phyloP scores from a whole-genome alignment of 192 early-diverging fungal genomes.

The Coemansia sp. region DNA sequence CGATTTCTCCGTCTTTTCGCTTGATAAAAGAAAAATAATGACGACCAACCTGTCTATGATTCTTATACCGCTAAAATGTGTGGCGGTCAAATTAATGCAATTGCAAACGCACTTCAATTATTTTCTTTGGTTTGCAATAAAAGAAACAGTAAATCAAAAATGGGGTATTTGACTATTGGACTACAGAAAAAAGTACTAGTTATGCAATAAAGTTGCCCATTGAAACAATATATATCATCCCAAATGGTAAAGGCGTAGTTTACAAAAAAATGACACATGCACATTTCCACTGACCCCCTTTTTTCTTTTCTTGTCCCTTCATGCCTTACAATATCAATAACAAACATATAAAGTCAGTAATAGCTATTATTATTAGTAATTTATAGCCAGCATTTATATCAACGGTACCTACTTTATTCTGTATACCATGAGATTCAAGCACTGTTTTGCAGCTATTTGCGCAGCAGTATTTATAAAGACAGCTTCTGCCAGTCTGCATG shows the following conservation, averaged over 20 bases:
- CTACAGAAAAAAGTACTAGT: background rate
- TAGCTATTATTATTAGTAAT: background rate
- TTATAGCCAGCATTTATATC: background rate
- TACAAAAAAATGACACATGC: background rate
- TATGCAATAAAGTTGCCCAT: too few relatives aligned
- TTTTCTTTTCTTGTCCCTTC: background rate
- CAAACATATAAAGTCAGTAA: background rate
- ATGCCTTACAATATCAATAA: background rate
- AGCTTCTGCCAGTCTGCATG: conserved; percentile 8
- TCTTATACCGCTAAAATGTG: background rate
- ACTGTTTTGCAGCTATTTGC: background rate
- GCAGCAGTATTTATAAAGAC: background rate
- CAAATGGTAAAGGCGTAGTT: background rate
- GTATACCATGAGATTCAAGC: conserved; percentile 6
- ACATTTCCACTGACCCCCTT: background rate
- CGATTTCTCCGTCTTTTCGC: background rate
- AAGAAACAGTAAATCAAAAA: conserved; percentile 1
- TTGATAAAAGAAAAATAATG: background rate
- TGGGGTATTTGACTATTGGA: background rate
- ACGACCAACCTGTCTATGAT: background rate
- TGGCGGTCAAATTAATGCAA: conserved; percentile 7
- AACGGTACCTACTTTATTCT: too few relatives aligned
- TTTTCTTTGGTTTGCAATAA: background rate
- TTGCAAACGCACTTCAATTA: conserved; percentile 12
- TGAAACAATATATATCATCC: background rate